These are phyloP conservation scores for Fusarium tupiense DNA, from an alignment of 2,329 filamentous ascomycete species.

Conservation along the genomic window DNA sequence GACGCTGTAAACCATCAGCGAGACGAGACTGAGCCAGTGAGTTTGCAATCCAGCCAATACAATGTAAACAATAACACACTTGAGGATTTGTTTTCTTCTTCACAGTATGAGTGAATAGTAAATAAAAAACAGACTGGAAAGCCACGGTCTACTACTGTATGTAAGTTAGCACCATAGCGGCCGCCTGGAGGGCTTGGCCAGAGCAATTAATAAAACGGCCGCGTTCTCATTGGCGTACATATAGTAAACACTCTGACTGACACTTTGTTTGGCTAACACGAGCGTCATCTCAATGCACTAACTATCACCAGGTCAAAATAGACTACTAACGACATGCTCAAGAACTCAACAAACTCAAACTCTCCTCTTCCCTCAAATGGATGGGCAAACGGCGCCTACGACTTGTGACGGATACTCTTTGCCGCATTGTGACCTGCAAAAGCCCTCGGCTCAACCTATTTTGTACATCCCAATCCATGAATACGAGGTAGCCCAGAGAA, in stretches of 20 bases:
- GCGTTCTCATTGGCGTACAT: slow-evolving; percentile 1
- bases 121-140: neutral
- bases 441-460: slow-evolving; percentile 22
- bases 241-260: neutral
- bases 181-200: neutral
- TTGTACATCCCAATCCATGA: slow-evolving; percentile 29
- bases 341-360: slow-evolving; percentile 29
- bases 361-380: slow-evolving; percentile 17
- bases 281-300: slow-evolving; percentile 22
- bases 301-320: neutral
- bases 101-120: neutral
- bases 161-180: neutral
- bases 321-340: neutral
- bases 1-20: slow-evolving; percentile 2
- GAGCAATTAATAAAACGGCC: neutral
- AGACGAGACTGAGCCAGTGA: neutral
- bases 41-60: slow-evolving; percentile 15
- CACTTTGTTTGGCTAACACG: slow-evolving; percentile 14
- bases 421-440: slow-evolving; percentile 38
- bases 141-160: slow-evolving; percentile 1
- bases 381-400: slow-evolving; percentile 34
- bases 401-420: slow-evolving; percentile 9
- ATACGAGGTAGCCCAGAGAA: slow-evolving; percentile 36
- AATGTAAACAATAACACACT: slow-evolving; percentile 21
- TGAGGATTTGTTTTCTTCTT: neutral